Base-by-base conservation (phyloP, 1,284 basidiomycete species). In the Puccinia polysora region DNA sequence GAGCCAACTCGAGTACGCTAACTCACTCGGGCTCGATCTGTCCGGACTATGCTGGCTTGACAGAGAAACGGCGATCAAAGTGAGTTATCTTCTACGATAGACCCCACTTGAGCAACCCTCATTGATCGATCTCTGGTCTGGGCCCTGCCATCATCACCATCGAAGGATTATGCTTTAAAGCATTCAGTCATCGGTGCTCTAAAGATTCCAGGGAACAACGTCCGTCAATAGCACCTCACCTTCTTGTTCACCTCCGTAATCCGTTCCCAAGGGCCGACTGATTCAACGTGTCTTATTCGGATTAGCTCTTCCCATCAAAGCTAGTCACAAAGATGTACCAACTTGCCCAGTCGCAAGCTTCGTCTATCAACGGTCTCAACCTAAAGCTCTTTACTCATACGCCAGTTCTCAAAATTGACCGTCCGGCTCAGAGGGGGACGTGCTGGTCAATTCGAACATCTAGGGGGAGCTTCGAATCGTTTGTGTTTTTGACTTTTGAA, bases 301-400 rank as follows among this genome's bases (percentile, higher is more conserved):
- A 5, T 53, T 90, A 89, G 75, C 77, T 91, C 30, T 90, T 87
- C 87, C 89, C 89, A 0, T 83, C 87, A 74, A 89, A 90, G 76
- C 82, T 89, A 53, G 87, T 89, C 73, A 86, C 87, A 0, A 81
- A 84, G 47, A 80, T 90, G 4, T 89, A 76, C 64, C 52, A 76
- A 45, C 58, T 74, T 12, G 77, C 77, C 15, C 74, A 68, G 50
- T 49, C 47, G 23, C 59, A 73, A 40, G 68, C 58, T 20, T 52
- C 74, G 32, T 25, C 55, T 8, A 36, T 65, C 25, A 30, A 53
- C 30, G 52, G 69, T 12, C 58, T 74, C 58, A 59, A 74, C 20
- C 60, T 76, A 2, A 25, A 69, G 10, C 79, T 91, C 10, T 86
- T 89, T 77, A 90, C 89, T 0, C 83, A 83, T 67, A 88, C 88